Percentiles rank a stretch among this genome's conserved stretches.
Evolutionary conservation across 2,329 filamentous ascomycete genomes (phyloP).

Genomic region (Blastomyces gilchristii): DNA sequence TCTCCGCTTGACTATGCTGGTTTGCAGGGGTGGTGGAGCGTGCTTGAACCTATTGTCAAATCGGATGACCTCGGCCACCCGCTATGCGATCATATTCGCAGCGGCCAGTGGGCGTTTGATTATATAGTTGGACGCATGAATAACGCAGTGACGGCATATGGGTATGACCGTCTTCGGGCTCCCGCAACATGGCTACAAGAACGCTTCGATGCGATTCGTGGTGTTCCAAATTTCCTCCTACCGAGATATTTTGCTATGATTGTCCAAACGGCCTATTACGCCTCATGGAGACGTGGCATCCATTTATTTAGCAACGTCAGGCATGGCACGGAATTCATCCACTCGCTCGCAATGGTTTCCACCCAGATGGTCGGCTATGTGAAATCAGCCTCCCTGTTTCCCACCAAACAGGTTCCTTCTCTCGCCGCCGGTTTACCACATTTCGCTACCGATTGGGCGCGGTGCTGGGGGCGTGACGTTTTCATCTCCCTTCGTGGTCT

Average conservation of each 20-base stretch:
- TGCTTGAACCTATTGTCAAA: conserved; percentile 70
- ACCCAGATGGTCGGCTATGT: conserved; percentile 83
- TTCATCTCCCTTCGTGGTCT: conserved; percentile 91
- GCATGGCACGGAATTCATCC: conserved; percentile 77
- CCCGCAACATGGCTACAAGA: conserved; percentile 70
- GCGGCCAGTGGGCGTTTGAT: conserved; percentile 86
- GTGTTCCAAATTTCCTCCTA: conserved; percentile 76
- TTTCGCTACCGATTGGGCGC: conserved; percentile 86
- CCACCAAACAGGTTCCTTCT: conserved; percentile 70
- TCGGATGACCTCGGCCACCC: conserved; percentile 90
- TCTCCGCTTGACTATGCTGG: conserved; percentile 87
- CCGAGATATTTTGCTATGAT: conserved; percentile 90
- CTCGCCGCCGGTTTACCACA: conserved; percentile 89
- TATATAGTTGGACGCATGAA: conserved; percentile 74
- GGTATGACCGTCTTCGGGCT: conserved; percentile 52
- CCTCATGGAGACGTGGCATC: conserved; percentile 67
- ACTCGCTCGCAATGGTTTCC: conserved; percentile 81
- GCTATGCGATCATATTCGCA: conserved; percentile 80
- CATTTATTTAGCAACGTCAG: conserved; percentile 71
- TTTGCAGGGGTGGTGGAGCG: conserved; percentile 97
- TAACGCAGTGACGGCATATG: conserved; percentile 53
- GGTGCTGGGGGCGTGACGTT: conserved; percentile 94
- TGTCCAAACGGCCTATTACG: conserved; percentile 75
- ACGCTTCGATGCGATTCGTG: conserved; percentile 75
- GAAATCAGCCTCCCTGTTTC: conserved; percentile 83